Percentiles rank a stretch among this genome's conserved stretches.
Conservation (phyloP, 2,329 filamentous ascomycete species). For the Aspergillus sp. region DNA sequence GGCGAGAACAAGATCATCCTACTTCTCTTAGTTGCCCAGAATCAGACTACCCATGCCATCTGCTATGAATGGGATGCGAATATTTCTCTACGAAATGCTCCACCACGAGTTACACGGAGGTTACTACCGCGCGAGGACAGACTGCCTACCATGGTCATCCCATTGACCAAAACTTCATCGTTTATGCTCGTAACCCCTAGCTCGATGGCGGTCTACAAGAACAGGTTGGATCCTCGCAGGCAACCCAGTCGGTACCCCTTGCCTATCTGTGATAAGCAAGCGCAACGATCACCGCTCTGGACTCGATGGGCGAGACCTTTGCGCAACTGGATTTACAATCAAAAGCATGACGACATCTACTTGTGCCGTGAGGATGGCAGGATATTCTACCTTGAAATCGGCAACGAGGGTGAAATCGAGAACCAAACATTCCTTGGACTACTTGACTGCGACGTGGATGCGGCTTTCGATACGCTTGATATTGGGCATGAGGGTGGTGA, state of each 20-base stretch:
- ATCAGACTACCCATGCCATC: conserved; percentile 41
- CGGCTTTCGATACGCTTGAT: conserved; percentile 65
- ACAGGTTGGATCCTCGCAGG: conserved; percentile 27
- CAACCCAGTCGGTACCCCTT: conserved; percentile 25
- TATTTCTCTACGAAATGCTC: conserved; percentile 17
- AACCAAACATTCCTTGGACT: conserved; percentile 55
- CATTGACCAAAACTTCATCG: conserved; percentile 61
- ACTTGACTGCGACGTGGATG: conserved; percentile 68
- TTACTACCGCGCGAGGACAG: conserved; percentile 34
- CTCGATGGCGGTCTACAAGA: conserved; percentile 46
- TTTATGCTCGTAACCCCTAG: conserved; percentile 62
- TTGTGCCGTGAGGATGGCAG: conserved; percentile 81
- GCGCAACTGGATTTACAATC: conserved; percentile 56
- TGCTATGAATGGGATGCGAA: conserved; percentile 50
- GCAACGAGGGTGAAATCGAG: conserved; percentile 48
- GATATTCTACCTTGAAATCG: conserved; percentile 65
- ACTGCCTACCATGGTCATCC: conserved; percentile 64
- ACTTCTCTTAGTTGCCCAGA: conserved; percentile 52
- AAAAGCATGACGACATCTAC: conserved; percentile 70
- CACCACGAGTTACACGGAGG: conserved; percentile 24
- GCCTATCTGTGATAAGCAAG: conserved; percentile 18
- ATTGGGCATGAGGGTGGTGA: conserved; percentile 64
- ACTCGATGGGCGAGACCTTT: conserved; percentile 76
- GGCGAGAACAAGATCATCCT: conserved; percentile 70
- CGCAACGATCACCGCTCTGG: conserved; percentile 55